phyloP scores from a whole-genome alignment of 768 basidiomycete species.

The Scleroderma citrinum region DNA sequence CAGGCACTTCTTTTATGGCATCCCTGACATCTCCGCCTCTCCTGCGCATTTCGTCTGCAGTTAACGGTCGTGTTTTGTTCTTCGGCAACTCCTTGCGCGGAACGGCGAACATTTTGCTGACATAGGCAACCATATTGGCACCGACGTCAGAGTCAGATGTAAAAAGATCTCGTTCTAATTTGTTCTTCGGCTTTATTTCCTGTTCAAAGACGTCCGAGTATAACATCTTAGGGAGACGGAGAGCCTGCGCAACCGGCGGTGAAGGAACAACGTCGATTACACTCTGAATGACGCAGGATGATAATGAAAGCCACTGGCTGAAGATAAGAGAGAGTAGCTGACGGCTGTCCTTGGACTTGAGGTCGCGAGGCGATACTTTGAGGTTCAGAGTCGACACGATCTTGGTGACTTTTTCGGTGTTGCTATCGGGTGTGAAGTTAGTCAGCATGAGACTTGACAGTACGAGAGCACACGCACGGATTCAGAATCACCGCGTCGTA shows the following conservation, averaged over 20 bases:
- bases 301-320: slow-evolving; percentile 93
- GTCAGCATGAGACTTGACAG: neutral
- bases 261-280: slow-evolving; percentile 93
- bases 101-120: slow-evolving; percentile 99
- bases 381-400: slow-evolving; percentile 79
- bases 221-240: slow-evolving; percentile 86
- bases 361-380: slow-evolving; percentile 81
- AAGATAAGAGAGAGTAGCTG: slow-evolving; percentile 82
- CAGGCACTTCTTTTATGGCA: slow-evolving; percentile 28
- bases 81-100: slow-evolving; percentile 77
- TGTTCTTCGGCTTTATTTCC: slow-evolving; percentile 59
- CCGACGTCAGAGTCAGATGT: slow-evolving; percentile 52
- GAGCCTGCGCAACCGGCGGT: slow-evolving; percentile 73
- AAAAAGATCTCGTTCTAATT: slow-evolving; percentile 81
- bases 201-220: slow-evolving; percentile 70
- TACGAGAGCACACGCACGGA: slow-evolving; percentile 55
- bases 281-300: slow-evolving; percentile 86
- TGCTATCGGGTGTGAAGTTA: slow-evolving; percentile 42
- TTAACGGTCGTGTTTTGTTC: slow-evolving; percentile 68
- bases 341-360: slow-evolving; percentile 86
- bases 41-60: slow-evolving; percentile 77
- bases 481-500: slow-evolving; percentile 87
- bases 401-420: slow-evolving; percentile 82
- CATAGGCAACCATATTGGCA: slow-evolving; percentile 74
- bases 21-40: slow-evolving; percentile 53